A percentile compares a stretch with the other conserved stretches of the same genome.
phyloP scores from a whole-genome alignment of 257 asterid species.

The Lycium barbarum region DNA sequence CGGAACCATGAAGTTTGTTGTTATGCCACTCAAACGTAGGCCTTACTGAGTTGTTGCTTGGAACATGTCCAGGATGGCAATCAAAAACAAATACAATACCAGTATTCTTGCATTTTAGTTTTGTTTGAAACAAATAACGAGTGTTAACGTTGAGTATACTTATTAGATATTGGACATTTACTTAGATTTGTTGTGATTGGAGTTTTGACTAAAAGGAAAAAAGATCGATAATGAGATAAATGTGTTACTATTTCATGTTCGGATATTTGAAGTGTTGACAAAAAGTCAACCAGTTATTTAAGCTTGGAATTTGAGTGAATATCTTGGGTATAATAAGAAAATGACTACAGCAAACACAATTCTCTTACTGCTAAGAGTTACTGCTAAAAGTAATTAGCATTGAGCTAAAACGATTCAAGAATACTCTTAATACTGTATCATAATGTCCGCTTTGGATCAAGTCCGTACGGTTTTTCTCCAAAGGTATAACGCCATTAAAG shows the following conservation, averaged over 20 bases:
- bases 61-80: background rate
- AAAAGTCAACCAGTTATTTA: too few species aligned
- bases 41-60: background rate
- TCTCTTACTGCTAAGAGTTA: too few species aligned
- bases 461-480: too few species aligned
- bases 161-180: background rate
- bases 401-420: too few species aligned
- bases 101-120: background rate
- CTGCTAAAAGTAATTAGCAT: too few species aligned
- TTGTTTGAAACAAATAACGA: background rate
- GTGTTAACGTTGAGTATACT: background rate
- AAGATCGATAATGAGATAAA: background rate
- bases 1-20: conserved; percentile 79
- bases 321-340: too few species aligned
- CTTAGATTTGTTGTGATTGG: background rate
- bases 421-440: too few species aligned
- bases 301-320: background rate
- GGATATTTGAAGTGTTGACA: background rate
- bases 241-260: background rate
- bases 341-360: too few species aligned
- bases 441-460: too few species aligned
- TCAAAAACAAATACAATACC: background rate
- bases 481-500: too few species aligned
- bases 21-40: conserved; percentile 67
- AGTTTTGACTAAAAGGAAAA: background rate